Base-by-base conservation (phyloP, 2,329 filamentous ascomycete species). In the Penicillium capsulatum region DNA sequence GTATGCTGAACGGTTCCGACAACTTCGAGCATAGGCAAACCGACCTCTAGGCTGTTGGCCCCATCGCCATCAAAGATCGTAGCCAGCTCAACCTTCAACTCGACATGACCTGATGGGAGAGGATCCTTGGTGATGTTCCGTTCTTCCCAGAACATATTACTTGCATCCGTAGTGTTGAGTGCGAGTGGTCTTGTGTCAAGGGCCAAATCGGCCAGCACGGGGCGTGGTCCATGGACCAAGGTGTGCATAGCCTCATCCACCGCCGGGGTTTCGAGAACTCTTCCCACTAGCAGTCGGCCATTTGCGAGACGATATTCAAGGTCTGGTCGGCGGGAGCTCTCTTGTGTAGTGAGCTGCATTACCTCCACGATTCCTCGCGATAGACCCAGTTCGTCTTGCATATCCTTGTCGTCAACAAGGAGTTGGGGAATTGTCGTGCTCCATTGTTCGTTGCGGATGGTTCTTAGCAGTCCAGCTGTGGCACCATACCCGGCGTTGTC, bases 401-500 rank as follows among this genome's bases (percentile, higher is more conserved):
- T 9, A 19, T 48, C 47, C 3, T 42, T 31, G 7, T 17, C 31
- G n/a, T 45, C 42, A 2, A 57, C 44, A 10, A 50, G 42, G 1
- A 57, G 16, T 4, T 57, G 51, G 1, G 52, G 45, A 14, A 59
- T 45, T 2, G 36, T 45, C 2, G 51, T 39, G 22, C 34, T 42
- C 27, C 49, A 48, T 8, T 52, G 36, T 31, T 59, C 56, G 29
- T 55, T 53, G 34, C 56, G 51, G 3, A 58, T 38, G 7, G 53
- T 52, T 13, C 56, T 53, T 26, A 57, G 17, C n/a, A 59, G 44
- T 7, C 53, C 55, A 6, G 44, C 36, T 3, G 47, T 48, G 0
- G 52, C 48, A 14, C 50, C 52, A 28, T 43, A 51, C 7, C 34
- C 54, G 17, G 40, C 36, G 26, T 48, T 48, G 1, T 50, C 42